Base-by-base conservation (phyloP, 2,329 filamentous ascomycete genomes). In the Ophiognomonia clavigignenti-juglandacearum region DNA sequence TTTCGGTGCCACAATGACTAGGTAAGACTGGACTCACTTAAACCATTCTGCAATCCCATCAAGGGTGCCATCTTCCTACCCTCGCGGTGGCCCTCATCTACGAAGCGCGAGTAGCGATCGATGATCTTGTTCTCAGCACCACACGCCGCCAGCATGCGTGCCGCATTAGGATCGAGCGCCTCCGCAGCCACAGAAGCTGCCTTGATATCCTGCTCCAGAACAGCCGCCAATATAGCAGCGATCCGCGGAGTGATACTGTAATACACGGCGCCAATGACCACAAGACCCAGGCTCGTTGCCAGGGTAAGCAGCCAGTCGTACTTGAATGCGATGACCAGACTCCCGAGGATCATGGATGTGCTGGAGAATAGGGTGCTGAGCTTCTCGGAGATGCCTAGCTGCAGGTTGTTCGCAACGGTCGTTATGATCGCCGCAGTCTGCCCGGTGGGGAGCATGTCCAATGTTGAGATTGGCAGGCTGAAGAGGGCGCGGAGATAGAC, bases 401-500 rank as follows among this genome's bases (percentile, higher is more conserved):
- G 80, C 10, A 85, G 63, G 5, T 71, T 72, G 57, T 82, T 83
- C 45, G 78, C 78, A 3, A 78, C 80, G 5, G 78, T 77, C 1
- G 82, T 84, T 50, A 85, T 82, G 38, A 80, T 79, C 8, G 74
- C 73, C 0, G 80, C 79, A 1, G 78, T 75, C 35, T 76, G 74
- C 2, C 82, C 82, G 0, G 78, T 68, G 0, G 79, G 73, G 62
- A 82, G 40, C 48, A 50, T 50, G 60, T 87, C 84, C 19, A 87
- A 77, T 13, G 82, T 78, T 44, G 82, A 77, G 29, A 87, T 77
- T 31, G 82, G 79, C 57, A 86, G 81, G 1, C 72, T 68, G 39
- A 89, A 79, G 3, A 87, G 72, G 26, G 73, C 69, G 40, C 74
- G 72, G 24, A 89, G 70, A 56, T 86, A 88, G 47, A 79, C 73